Conservation (phyloP, 2,329 filamentous ascomycete genomes). For the Arachnopeziza araneosa region DNA sequence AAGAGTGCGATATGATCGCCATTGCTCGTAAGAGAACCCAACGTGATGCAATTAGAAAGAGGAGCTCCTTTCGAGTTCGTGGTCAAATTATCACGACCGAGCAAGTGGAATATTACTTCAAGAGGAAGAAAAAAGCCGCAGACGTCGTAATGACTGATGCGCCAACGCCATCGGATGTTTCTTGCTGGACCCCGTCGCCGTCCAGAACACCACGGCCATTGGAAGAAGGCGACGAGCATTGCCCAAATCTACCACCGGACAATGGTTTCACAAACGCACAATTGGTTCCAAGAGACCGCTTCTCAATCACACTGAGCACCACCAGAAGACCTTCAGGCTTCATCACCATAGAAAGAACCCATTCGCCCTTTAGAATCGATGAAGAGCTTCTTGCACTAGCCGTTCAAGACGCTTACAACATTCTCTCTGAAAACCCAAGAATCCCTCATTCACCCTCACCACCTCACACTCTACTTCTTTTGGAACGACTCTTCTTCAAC, state of each 20-base stretch:
- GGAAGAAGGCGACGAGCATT: background rate
- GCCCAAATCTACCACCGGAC: background rate
- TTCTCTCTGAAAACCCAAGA: background rate
- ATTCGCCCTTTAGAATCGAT: background rate
- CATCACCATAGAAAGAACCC: background rate
- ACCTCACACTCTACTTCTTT: conserved; percentile 5
- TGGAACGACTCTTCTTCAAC: conserved; percentile 8
- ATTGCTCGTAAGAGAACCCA: conserved; percentile 3
- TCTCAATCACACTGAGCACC: background rate
- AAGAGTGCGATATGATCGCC: conserved; percentile 7
- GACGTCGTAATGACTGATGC: background rate
- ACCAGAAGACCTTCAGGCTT: background rate
- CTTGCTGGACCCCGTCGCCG: conserved; percentile 6
- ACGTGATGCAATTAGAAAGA: conserved; percentile 5
- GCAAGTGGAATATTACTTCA: conserved; percentile 2
- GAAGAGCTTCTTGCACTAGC: background rate
- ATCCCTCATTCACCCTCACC: background rate
- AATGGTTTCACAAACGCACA: background rate
- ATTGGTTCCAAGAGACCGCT: no score
- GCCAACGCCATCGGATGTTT: conserved; percentile 4
- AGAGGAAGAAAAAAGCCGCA: background rate
- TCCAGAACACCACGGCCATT: background rate
- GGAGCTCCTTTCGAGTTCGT: conserved; percentile 3
- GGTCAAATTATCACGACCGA: conserved; percentile 1
- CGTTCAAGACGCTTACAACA: background rate